phyloP scores from a whole-genome alignment of 805 yeast species.

The Spathaspora passalidarum region DNA sequence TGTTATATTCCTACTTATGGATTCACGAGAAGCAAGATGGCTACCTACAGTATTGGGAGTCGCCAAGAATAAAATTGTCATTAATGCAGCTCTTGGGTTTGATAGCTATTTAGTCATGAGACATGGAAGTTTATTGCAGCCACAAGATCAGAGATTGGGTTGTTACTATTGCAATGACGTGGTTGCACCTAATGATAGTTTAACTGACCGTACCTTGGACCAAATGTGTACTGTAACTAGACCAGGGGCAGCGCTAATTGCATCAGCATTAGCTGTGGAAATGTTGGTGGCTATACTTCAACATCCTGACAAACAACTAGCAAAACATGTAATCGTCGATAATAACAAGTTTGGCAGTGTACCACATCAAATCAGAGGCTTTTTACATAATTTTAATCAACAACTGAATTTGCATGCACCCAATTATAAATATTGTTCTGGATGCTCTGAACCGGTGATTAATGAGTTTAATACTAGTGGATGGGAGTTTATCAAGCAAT shows the following conservation, averaged over 20 bases:
- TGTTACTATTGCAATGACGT: constrained; percentile 97
- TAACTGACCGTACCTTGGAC: constrained; percentile 85
- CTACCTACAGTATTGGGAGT: constrained; percentile 84
- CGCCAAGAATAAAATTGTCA: constrained; percentile 65
- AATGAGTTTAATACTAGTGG: constrained; percentile 49
- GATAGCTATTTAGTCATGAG: constrained; percentile 93
- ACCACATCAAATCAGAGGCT: constrained; percentile 93
- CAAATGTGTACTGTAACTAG: constrained; percentile 99
- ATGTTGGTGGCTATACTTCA: constrained; percentile 72
- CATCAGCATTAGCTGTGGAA: constrained; percentile 85
- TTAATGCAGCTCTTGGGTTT: constrained; percentile 94
- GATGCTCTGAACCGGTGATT: constrained; percentile 68
- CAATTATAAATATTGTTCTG: constrained; percentile 78
- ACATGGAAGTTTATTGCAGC: constrained; percentile 57
- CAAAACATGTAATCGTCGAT: constrained; percentile 24
- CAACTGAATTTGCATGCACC: constrained; percentile 67
- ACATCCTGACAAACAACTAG: constrained; percentile 50
- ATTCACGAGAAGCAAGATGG: constrained; percentile 96
- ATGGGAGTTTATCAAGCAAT: constrained; percentile 78
- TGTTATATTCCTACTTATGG: constrained; percentile 78
- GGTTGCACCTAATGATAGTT: constrained; percentile 86
- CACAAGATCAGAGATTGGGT: constrained; percentile 52
- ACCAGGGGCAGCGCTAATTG: constrained; percentile 91
- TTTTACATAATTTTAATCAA: constrained; percentile 55
- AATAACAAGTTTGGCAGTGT: constrained; percentile 55